Evolutionary conservation across 2,329 filamentous ascomycete species (phyloP), one percentile per base, ranked within the genome.

Genomic region (Ambrosiella xylebori): DNA sequence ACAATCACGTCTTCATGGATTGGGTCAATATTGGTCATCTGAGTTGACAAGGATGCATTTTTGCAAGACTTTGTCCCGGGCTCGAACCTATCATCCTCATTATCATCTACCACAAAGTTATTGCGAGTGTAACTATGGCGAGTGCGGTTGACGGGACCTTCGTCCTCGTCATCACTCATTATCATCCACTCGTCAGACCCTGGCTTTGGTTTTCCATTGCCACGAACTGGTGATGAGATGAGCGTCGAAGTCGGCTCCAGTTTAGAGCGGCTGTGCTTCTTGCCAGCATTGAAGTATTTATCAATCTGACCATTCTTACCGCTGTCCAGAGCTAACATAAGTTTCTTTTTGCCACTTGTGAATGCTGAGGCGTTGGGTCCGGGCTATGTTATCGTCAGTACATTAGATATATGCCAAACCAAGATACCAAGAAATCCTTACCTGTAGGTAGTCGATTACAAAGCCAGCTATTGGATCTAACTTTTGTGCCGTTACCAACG

Each of bases 361-460:
- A 78, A 81, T 6, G 66, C 61, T 9, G 65, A 61, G 3, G 75
- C 73, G 12, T 65, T 66, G 15, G 66, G 66, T 17, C 75, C 76
- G 35, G 75, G 64, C 71, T 68, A 61, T 5, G 7, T 7, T 36
- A 17, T 15, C 19, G 15, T 51, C 9, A 35, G 40, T 47, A 47
- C n/a, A 17, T 47, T 5, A 17, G 19, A 8, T 13, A 47, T 47
- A 41, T 27, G 27, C 27, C 27, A 5, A 27, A 27, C 27, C 27
- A 27, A 27, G 27, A 27, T 7, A 40, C 37, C 41, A 13, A 7
- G 11, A 54, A 13, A 12, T 19, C 39, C 61, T 57, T 72, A 84
- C 82, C 60, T 74, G 71, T 53, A 89, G 74, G 66, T 96, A 95
- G 63, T 86, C 81, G 57, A 81, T 79, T 1, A 87, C 79, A 66